Base-by-base conservation (phyloP, 73 alveolate genomes). In the Symbiodinium natans region DNA sequence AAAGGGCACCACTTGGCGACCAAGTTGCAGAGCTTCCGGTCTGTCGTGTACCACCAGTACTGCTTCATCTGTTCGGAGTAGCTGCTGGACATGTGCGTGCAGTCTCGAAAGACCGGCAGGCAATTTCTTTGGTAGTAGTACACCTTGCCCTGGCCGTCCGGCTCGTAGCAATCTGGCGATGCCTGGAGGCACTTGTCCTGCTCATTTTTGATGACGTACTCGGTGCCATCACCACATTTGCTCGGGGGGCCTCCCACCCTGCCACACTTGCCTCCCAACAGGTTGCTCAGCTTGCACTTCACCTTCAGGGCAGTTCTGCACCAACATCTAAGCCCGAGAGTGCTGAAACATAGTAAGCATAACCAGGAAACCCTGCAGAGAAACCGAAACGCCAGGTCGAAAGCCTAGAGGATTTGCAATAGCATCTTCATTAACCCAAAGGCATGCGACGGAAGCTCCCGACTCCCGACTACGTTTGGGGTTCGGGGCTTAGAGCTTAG, bases 181-280 rank as follows among this genome's bases (percentile, higher is more conserved):
- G 74, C 84, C 63, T 36, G 25, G 36, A 86, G 40, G 71, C 94
- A 68, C 36, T 41, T 27, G 19, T 89, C 95, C 95, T 89, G 95
- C 86, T 89, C 88, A 40, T 90, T 73, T 31, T 42, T 68, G 80
- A 90, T 90, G 88, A 90, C 97, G n/a, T 90, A 90, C 88, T 90
- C 97, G 10, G 97, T 90, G 46, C 97, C 97, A 73, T 90, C 97
- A 71, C 97, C 97, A 31, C 97, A 90, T 77, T 54, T 71, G 80
- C 89, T 71, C 0, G 97, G 97, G 19, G 48, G 68, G 11, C 97
- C 97, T 1, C 97, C 97, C 11, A 52, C 29, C 59, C 19, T 68
- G 48, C 97, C 97, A 42, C 97, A 90, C 1, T 48, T 41, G n/a
- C 97, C 97, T 10, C 97, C 97, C 54, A 90, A 56, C 38, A 90